Evolutionary conservation across 1,284 basidiomycete genomes (phyloP), one percentile per base, ranked within the genome.

Genomic region (Puccinia triticina): DNA sequence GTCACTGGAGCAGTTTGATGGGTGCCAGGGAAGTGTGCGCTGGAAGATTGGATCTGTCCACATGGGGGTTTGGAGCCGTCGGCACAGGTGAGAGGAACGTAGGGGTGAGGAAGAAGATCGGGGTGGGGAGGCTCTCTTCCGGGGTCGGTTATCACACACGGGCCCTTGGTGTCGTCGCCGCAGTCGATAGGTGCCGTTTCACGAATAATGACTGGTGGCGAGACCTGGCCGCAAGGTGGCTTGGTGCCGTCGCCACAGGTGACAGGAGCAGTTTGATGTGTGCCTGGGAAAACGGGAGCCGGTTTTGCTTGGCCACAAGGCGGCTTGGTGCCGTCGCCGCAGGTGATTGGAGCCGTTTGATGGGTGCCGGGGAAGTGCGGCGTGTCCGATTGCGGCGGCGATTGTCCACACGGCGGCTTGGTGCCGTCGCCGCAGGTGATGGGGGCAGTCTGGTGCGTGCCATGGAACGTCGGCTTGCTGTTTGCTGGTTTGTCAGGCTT

Each of bases 331-430:
- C 57, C 61, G 40, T 77, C 74, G 37, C 74, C 74, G 29, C 74
- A 77, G 37, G 7, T 43, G 11, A 77, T 64, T 3, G 74, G 74
- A 12, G 74, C 74, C 11, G 74, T 64, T 46, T 77, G 74, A 64
- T 77, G 74, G 29, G 74, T 77, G 57, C n/a, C 55, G 3, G 74
- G 75, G 16, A 48, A 26, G 59, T 61, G 32, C 11, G 73, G 18
- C 12, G 40, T n/a, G n/a, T 1, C 26, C 21, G 67, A 23, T 5
- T 46, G 1, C 34, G 72, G 23, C 26, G 32, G n/a, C n/a, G n/a
- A n/a, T n/a, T n/a, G 53, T n/a, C 34, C 55, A 64, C 74, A 77
- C 21, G 75, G 75, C 32, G 75, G 75, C 46, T 64, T 46, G 29
- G 26, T 66, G 1, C 57, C 46, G 40, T 64, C 74, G 37, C 74